Conservation (phyloP, 768 basidiomycete genomes). For the Roridomyces roridus region DNA sequence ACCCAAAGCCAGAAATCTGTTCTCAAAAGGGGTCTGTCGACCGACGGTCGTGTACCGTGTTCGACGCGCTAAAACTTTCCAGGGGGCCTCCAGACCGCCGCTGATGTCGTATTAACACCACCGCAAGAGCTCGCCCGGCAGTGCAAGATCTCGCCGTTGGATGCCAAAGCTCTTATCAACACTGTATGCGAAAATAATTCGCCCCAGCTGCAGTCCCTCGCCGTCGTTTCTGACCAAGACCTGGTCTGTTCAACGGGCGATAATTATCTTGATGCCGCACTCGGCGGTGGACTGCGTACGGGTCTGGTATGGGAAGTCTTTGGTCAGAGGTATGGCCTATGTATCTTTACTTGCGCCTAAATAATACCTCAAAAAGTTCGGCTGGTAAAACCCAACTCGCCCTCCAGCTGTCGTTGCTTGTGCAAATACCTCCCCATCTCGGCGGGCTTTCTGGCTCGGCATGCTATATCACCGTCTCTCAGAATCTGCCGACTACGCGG, state of each 20-base stretch:
- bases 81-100: conserved; percentile 56
- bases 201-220: conserved; percentile 47
- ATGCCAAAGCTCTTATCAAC: conserved; percentile 58
- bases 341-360: background rate
- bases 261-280: conserved; percentile 60
- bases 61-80: conserved; percentile 10
- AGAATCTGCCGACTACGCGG: conserved; percentile 69
- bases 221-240: conserved; percentile 41
- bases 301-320: conserved; percentile 88
- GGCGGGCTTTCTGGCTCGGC: conserved; percentile 71
- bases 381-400: conserved; percentile 95
- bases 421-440: conserved; percentile 66
- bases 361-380: conserved; percentile 62
- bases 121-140: conserved; percentile 60
- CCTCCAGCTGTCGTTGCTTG: conserved; percentile 79
- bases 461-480: conserved; percentile 81
- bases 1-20: conserved; percentile 36
- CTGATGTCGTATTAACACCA: conserved; percentile 57
- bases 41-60: background rate
- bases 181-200: conserved; percentile 51
- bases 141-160: conserved; percentile 56
- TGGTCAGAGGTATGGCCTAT: conserved; percentile 76
- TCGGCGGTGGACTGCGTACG: conserved; percentile 82
- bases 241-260: conserved; percentile 80
- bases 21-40: conserved; percentile 44